Conservation (phyloP, 2,329 filamentous ascomycete genomes). For the Nemania sp. region DNA sequence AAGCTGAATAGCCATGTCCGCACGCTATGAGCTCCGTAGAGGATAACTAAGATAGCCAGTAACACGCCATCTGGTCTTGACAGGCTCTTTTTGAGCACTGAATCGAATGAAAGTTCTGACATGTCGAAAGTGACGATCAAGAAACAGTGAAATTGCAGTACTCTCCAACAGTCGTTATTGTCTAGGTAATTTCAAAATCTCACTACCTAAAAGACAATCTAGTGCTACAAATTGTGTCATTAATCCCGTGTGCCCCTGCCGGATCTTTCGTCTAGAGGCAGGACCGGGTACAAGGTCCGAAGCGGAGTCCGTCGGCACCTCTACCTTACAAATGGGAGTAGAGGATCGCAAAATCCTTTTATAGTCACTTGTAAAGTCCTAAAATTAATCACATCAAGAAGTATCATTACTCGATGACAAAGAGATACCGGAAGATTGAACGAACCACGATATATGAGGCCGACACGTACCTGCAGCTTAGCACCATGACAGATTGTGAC, state of each 20-base stretch:
- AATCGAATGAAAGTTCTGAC: neutral
- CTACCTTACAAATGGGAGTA: neutral
- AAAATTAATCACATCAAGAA: neutral
- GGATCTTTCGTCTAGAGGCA: neutral
- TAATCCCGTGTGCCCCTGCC: neutral
- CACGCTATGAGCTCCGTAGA: neutral
- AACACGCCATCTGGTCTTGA: neutral
- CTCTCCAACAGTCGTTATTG: neutral
- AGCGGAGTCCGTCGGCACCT: neutral
- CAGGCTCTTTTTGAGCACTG: neutral
- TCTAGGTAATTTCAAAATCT: neutral
- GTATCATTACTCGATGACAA: neutral
- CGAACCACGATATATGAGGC: no score
- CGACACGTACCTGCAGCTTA: no score
- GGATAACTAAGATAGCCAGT: neutral
- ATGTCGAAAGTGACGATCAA: neutral
- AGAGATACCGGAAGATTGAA: neutral
- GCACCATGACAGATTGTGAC: conserved; percentile 13
- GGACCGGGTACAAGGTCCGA: neutral
- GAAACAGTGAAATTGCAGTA: neutral
- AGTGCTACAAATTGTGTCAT: neutral
- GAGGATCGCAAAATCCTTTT: neutral
- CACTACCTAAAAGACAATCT: neutral
- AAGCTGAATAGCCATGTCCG: neutral
- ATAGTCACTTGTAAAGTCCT: neutral